A percentile compares a stretch with the other conserved stretches of the same genome.
Conservation (phyloP, 441 rosid species). For the Jatropha multifida region DNA sequence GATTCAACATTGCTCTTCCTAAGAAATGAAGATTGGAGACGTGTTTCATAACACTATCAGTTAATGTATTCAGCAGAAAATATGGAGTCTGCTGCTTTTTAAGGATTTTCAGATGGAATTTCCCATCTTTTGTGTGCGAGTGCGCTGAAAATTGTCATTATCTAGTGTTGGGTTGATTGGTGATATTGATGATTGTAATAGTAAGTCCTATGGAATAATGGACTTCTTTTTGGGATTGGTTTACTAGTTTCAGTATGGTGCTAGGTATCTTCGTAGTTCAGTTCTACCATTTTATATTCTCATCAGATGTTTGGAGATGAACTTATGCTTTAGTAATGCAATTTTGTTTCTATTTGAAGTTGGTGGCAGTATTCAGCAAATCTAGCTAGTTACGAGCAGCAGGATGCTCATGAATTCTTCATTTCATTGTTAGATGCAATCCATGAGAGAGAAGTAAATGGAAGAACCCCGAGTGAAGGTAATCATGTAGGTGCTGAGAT, state of each 20-base stretch:
- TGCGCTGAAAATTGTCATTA: background rate
- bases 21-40: background rate
- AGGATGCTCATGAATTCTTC: conserved; percentile 91
- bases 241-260: conserved; percentile 9
- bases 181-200: background rate
- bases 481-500: conserved; percentile 20
- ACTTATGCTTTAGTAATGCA: conserved; percentile 35
- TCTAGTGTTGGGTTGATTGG: conserved; percentile 9
- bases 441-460: conserved; percentile 69
- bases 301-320: conserved; percentile 22
- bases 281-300: conserved; percentile 21
- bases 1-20: conserved; percentile 10
- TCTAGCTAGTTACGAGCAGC: conserved; percentile 82
- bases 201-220: conserved; percentile 11
- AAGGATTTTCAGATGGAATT: conserved; percentile 7
- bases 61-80: conserved; percentile 7
- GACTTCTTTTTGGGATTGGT: conserved; percentile 15
- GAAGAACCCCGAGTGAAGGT: conserved; percentile 58
- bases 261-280: conserved; percentile 19
- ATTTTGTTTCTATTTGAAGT: conserved; percentile 48
- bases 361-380: conserved; percentile 89
- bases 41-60: background rate
- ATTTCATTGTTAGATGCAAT: conserved; percentile 75
- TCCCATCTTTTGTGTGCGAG: background rate
- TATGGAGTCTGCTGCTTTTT: conserved; percentile 14